These are phyloP conservation scores for Penicillium longicatenatum DNA, from an alignment of 495 filamentous ascomycete genomes.

Conservation along the genomic window DNA sequence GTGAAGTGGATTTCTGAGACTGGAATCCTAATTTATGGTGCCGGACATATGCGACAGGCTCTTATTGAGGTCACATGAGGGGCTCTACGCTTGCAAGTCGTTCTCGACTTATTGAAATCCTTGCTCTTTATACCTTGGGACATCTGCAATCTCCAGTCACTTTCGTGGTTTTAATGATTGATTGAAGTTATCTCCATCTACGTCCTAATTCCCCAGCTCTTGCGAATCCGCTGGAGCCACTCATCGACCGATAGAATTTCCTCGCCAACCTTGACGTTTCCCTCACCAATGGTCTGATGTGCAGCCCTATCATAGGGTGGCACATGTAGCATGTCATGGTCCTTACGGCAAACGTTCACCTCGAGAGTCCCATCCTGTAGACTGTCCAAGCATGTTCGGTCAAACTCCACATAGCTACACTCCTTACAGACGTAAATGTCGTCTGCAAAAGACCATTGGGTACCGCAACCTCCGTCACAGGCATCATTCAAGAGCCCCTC, in stretches of 20 bases:
- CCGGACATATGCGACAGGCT: no score
- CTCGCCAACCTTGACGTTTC: slow-evolving; percentile 32
- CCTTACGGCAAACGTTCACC: slow-evolving; percentile 33
- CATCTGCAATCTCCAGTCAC: no score
- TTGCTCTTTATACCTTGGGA: no score
- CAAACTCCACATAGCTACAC: not conserved
- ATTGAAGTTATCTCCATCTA: not conserved
- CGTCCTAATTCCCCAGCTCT: slow-evolving; percentile 10
- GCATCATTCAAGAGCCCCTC: not conserved
- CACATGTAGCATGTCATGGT: slow-evolving; percentile 40
- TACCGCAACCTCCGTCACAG: not conserved
- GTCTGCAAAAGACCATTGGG: not conserved
- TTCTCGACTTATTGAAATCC: no score
- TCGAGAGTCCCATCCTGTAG: slow-evolving; percentile 29
- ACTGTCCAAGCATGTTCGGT: not conserved
- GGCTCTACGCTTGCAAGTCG: no score
- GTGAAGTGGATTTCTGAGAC: no score
- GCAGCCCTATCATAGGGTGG: slow-evolving; percentile 33
- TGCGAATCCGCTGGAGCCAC: slow-evolving; percentile 26
- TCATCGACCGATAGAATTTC: slow-evolving; percentile 37
- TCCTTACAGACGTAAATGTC: not conserved
- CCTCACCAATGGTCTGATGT: slow-evolving; percentile 18
- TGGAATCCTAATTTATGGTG: no score
- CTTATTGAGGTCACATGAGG: no score
- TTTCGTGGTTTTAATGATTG: no score